A percentile compares a stretch with the other conserved stretches of the same genome.
phyloP scores from a whole-genome alignment of 495 filamentous ascomycete genomes.

The Aspergillus haitiensis region DNA sequence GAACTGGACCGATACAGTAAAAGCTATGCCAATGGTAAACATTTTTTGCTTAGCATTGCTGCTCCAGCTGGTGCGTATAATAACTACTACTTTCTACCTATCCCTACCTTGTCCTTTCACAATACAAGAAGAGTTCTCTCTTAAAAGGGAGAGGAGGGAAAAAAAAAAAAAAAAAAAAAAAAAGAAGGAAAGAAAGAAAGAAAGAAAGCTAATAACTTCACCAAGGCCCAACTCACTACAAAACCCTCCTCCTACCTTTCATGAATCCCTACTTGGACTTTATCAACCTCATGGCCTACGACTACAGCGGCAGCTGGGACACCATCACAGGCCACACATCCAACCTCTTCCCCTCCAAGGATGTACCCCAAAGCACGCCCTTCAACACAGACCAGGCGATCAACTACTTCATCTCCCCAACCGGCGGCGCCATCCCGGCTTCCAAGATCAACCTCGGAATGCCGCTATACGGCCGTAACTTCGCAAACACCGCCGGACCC shows the following conservation, averaged over 20 bases:
- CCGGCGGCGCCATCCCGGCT: constrained; percentile 48
- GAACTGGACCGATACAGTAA: constrained; percentile 64
- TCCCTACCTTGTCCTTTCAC: background rate
- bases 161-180: background rate
- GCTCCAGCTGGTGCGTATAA: constrained; percentile 46
- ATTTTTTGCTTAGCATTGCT: constrained; percentile 71
- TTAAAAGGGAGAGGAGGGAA: background rate
- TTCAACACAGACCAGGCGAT: constrained; percentile 48
- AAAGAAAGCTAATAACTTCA: too few relatives aligned
- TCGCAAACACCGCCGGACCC: constrained; percentile 68
- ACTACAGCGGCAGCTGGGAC: constrained; percentile 78
- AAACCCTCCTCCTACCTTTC: constrained; percentile 58
- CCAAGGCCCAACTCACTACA: constrained; percentile 58
- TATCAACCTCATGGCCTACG: constrained; percentile 78
- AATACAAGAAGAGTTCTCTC: background rate
- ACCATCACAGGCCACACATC: constrained; percentile 67
- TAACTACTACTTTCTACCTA: too few relatives aligned
- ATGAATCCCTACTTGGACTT: constrained; percentile 78
- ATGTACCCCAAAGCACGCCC: constrained; percentile 57
- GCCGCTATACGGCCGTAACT: constrained; percentile 85
- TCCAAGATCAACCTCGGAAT: constrained; percentile 80
- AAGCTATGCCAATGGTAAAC: constrained; percentile 46
- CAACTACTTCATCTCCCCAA: constrained; percentile 56
- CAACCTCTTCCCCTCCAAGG: constrained; percentile 64
- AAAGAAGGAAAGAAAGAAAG: background rate